phyloP scores from a whole-genome alignment of 495 filamentous ascomycete genomes.

The Lindgomyces ingoldianus region DNA sequence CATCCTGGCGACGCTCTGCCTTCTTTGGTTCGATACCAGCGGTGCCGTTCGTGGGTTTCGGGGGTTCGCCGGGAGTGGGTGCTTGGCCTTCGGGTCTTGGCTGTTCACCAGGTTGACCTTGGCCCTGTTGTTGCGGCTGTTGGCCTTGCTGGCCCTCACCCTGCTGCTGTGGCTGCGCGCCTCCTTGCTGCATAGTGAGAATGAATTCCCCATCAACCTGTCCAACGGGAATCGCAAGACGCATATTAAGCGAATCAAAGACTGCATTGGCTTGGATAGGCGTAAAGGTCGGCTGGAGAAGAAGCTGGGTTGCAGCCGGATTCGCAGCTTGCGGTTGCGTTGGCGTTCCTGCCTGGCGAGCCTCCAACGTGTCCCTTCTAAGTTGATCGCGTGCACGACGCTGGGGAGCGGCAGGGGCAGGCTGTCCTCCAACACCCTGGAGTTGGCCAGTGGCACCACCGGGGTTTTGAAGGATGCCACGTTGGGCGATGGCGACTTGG shows the following conservation, averaged over 20 bases:
- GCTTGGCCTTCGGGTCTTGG: neutral
- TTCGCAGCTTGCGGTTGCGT: neutral
- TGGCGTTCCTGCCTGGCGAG: neutral
- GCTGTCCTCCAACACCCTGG: constrained; percentile 1
- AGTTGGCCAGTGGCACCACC: constrained; percentile 35
- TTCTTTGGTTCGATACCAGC: neutral
- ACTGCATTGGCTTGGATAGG: constrained; percentile 31
- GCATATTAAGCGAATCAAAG: constrained; percentile 32
- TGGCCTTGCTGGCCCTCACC: neutral
- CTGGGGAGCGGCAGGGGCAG: constrained; percentile 2
- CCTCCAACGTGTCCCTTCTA: neutral
- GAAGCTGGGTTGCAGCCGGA: constrained; percentile 37
- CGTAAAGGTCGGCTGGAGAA: constrained; percentile 40
- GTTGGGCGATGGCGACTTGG: constrained; percentile 30
- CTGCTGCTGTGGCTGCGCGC: constrained; percentile 2
- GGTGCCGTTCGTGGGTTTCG: neutral
- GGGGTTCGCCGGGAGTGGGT: neutral
- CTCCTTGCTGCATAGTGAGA: constrained; percentile 29
- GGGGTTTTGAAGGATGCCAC: constrained; percentile 35
- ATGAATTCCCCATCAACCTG: constrained; percentile 40
- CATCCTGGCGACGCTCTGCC: neutral
- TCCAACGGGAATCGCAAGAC: constrained; percentile 31
- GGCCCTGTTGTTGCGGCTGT: neutral
- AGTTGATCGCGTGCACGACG: constrained; percentile 7
- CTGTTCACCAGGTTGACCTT: neutral